Base-by-base conservation (phyloP, 2,329 filamentous ascomycete species). In the Hypoxylon sp. region DNA sequence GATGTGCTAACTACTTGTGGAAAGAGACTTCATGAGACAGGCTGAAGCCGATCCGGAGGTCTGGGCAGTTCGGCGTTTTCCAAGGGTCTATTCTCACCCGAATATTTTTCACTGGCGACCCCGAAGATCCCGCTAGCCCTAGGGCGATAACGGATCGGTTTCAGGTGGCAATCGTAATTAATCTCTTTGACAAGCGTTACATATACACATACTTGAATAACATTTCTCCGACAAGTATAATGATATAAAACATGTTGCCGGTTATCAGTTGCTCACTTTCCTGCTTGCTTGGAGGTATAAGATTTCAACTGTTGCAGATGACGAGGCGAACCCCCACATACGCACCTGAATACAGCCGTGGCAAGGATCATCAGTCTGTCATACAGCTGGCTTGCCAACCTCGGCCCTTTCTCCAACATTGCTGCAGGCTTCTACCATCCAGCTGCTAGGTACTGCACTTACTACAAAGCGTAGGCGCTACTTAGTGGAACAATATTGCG, bases 401-500 rank as follows among this genome's bases (percentile, higher is more conserved):
- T 48, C 16, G 29, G 35, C 35, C 15, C 35, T 29, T 41, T 27
- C 31, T 36, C 45, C 27, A 42, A 36, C 20, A 36, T 20, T 38
- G 25, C 41, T 49, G 23, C 31, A 46, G 25, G 31, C 34, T 27
- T 45, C 36, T 50, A 13, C 29, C 48, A 21, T 43, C 27, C 15
- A 21, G 19, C 40, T 43, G 17, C 21, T 35, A 25, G 35, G 34
- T 19, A n/a, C n/a, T 29, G 12, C 17, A 35, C 25, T 16, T 32
- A 25, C 32, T 29, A 37, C 32, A 31, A 32, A 17, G 35, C 44
- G 49, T n/a, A n/a, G n/a, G n/a, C n/a, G n/a, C n/a, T n/a, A n/a
- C n/a, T n/a, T n/a, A n/a, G 49, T 43, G 25, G 37, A 55, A 55
- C 19, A 36, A 56, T 56, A 42, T 50, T 34, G 47, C 51, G 47